Conservation (phyloP, 495 filamentous ascomycete species). For the Lasiosphaeria hispida region DNA sequence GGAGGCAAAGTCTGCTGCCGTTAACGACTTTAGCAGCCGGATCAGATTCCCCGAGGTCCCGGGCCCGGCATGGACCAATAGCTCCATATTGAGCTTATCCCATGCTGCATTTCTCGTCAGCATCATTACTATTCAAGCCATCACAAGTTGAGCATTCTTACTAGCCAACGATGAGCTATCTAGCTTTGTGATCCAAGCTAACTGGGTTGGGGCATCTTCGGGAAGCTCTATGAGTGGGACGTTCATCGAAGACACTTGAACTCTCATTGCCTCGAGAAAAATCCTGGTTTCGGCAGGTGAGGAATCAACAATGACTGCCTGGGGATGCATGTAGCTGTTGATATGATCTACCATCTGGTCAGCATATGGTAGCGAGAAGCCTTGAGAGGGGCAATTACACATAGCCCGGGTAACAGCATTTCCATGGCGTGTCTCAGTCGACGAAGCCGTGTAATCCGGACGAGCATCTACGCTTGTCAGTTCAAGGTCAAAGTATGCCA, state of each 20-base stretch:
- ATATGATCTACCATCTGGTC: constrained; percentile 40
- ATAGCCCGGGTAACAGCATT: constrained; percentile 39
- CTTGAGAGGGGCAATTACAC: constrained; percentile 28
- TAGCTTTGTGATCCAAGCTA: constrained; percentile 74
- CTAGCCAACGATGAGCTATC: constrained; percentile 68
- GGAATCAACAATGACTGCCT: constrained; percentile 54
- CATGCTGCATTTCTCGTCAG: constrained; percentile 54
- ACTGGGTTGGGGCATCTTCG: constrained; percentile 49
- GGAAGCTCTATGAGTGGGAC: constrained; percentile 68
- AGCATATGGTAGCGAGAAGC: constrained; percentile 2
- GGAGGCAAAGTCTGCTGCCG: constrained; percentile 69
- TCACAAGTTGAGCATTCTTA: constrained; percentile 33
- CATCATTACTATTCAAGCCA: not conserved
- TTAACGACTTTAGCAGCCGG: constrained; percentile 68
- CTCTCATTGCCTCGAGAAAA: constrained; percentile 54
- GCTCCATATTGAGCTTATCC: constrained; percentile 70
- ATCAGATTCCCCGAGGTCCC: constrained; percentile 69
- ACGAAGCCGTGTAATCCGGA: constrained; percentile 48
- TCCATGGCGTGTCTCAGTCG: constrained; percentile 51
- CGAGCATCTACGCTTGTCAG: constrained; percentile 48
- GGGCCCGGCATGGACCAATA: constrained; percentile 69
- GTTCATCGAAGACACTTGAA: constrained; percentile 40
- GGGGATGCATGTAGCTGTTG: constrained; percentile 56
- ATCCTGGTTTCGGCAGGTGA: constrained; percentile 48
- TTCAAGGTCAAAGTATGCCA: not conserved